Conservation (phyloP, 441 rosid species). For the Jatropha podagrica region DNA sequence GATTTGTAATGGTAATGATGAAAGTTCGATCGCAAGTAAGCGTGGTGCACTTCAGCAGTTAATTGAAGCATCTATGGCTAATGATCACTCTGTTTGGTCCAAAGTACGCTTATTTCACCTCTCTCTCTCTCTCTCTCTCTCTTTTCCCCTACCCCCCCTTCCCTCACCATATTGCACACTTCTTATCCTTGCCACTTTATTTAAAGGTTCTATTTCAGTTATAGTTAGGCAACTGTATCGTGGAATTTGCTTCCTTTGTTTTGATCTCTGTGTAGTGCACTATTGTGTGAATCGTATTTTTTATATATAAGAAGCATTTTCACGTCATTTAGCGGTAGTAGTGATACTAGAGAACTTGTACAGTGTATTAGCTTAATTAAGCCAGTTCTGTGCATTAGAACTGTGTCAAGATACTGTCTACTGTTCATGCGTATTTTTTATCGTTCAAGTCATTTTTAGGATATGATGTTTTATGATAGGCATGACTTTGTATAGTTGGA, state of each 20-base stretch:
- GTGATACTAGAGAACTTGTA: neutral
- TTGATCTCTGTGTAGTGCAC: neutral
- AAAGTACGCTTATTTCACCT: conserved; percentile 46
- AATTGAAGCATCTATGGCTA: conserved; percentile 70
- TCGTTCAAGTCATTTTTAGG: neutral
- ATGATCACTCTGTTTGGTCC: conserved; percentile 70
- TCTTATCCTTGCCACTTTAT: neutral
- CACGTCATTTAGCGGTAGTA: neutral
- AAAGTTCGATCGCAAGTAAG: conserved; percentile 54
- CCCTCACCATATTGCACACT: too few relatives aligned
- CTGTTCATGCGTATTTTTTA: neutral
- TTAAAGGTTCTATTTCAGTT: neutral
- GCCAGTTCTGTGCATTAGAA: neutral
- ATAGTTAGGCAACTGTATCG: neutral
- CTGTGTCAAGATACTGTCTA: neutral
- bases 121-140: conserved; percentile 4
- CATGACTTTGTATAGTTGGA: neutral
- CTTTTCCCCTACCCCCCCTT: too few relatives aligned
- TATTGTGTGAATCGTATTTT: neutral
- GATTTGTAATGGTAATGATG: conserved; percentile 72
- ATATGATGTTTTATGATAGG: neutral
- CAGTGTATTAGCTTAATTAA: neutral
- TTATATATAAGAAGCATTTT: too few relatives aligned
- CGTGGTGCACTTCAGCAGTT: conserved; percentile 76
- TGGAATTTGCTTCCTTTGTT: conserved; percentile 1